Base-by-base conservation (phyloP, 352 stramenopile genomes). In the Pythium folliculosum region DNA sequence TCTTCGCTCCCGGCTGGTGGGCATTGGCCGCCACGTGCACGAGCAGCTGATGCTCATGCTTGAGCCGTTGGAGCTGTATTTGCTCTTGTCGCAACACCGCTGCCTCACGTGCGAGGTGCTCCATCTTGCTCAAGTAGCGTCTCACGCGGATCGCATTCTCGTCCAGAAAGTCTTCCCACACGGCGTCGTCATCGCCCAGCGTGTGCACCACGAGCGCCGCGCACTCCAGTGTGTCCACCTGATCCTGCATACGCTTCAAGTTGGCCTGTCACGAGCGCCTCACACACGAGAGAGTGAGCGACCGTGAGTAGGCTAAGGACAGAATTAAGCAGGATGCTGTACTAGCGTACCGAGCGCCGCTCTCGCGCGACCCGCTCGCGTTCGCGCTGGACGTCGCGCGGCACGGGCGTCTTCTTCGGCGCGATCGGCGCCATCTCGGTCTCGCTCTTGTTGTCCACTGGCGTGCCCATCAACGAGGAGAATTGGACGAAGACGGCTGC, bases 181-280 rank as follows among this genome's bases (percentile, higher is more conserved):
- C n/a, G 27, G 23, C 57, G 40, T 64, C 57, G 2, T 50, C 7
- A 21, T 64, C 57, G 5, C n/a, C 45, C 23, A 51, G 9, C 30
- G 47, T 23, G 19, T 27, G 44, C 7, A 64, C 40, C 5, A 38
- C 47, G 1, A 44, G 17, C 19, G 30, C 57, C 16, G 47, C 32
- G 19, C 27, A 37, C 32, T 64, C 57, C 0, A 64, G 57, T 17
- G 25, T 17, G n/a, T 59, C 48, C n/a, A 54, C 12, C 14, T 19
- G 12, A 6, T 23, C 21, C 21, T 30, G 16, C 48, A 35, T 54
- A 9, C 21, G 22, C 19, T 54, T 17, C 21, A 54, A 30, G 27
- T 30, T 23, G 12, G n/a, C 22, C 48, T 54, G 27, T 32, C 27
- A 32, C 27, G 27, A 6, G 27, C 3, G 5, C 5, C 27, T 6